Base-by-base conservation (phyloP, 140 eudicot genomes). In the Erigeron philadelphicus region DNA sequence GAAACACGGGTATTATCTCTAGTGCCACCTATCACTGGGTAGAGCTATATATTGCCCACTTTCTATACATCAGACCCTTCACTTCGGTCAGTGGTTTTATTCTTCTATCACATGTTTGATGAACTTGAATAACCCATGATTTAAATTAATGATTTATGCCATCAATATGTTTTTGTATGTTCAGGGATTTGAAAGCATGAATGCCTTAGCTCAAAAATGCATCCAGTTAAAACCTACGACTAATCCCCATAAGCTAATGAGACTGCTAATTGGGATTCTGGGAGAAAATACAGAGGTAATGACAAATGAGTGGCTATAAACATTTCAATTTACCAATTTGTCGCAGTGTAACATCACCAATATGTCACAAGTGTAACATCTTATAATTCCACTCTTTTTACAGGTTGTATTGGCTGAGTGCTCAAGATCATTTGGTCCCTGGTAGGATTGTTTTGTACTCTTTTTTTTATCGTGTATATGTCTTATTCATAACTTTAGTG, bases 151-250 rank as follows among this genome's bases (percentile, higher is more conserved):
- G 19, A 11, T 73, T 60, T 25, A 25, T 68, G 44, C 13, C 15
- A 35, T 49, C 21, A 15, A 41, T 62, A n/a, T 46, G 35, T 58
- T 18, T 70, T 54, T 64, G 53, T 67, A 66, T 47, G 21, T 76
- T 45, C 86, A 94, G 99, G 99, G 99, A 81, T 77, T 94, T 62
- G 99, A 94, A 72, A 85, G 97, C 80, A 87, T 94, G 99, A 72
- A 81, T 75, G 83, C 25, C 70, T 81, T 89, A 44, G 97, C 99
- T 80, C 95, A 94, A 83, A 94, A 89, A 77, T 94, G 99, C 80
- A 83, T 85, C 79, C 88, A 89, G 61, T 58, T 75, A 43, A 89
- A 89, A 74, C 95, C 97, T 23, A 82, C 56, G 40, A 78, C 89
- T 58, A 66, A 55, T 70, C 82, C 70, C 47, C 90, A 89, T 77